Evolutionary conservation across 352 stramenopile species (phyloP), one percentile per base, ranked within the genome.

Genomic region (Phytophthora cryptogea): DNA sequence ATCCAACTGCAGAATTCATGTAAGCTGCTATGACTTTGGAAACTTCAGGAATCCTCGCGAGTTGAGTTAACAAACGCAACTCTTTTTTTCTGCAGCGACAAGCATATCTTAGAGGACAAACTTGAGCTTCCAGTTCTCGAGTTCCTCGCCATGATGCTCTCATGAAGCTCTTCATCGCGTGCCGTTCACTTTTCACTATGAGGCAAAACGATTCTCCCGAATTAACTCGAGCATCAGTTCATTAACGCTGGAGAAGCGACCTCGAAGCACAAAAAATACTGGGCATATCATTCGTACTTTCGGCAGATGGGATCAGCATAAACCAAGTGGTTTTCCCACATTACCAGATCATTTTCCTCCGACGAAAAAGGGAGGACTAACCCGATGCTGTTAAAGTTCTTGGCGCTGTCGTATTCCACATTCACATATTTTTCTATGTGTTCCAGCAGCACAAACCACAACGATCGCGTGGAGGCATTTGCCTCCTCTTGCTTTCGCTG

Each of bases 311-410:
- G 86, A 58, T 95, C 83, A 10, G 86, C 86, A 55, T 90, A 88
- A 8, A 75, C 64, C 16, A 95, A 70, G 68, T 95, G 86, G 33
- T 88, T 86, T 49, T 82, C 81, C 86, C 86, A 95, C 55, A 95
- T 73, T 5, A 89, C 72, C 54, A 95, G 66, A 45, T 93, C 83
- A 13, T 90, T 83, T 81, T 94, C 85, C 47, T 92, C 85, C 2
- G 81, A 84, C 11, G 79, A 92, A 47, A 92, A 92, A 7, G 85
- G 83, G 14, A 94, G 71, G 14, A 91, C 68, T 43, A 91, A 73
- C 14, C 86, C 83, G 50, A 91, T 80, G 48, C 86, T 94, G 71
- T 92, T 91, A 59, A 91, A 92, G 62, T 92, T 95, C 68, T 93
- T 92, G 23, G 74, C 75, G 23, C 57, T 71, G 66, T 94, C 80